These are phyloP conservation scores for Spencermartinsiella ligniputridi DNA, from an alignment of 1,139 yeast genomes.

Conservation along the genomic window DNA sequence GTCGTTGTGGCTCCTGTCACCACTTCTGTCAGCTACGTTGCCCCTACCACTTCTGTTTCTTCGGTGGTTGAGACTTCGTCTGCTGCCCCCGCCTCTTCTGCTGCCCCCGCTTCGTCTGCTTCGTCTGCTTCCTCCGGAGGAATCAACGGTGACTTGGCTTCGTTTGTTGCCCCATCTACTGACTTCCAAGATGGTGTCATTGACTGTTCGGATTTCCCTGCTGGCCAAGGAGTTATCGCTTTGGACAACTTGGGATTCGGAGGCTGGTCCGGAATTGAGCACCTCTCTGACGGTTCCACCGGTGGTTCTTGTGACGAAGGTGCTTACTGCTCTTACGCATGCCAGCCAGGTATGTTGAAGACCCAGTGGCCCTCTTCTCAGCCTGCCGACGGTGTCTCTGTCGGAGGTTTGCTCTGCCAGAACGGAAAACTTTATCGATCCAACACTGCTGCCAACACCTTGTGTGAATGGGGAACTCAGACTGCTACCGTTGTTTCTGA, in stretches of 20 bases:
- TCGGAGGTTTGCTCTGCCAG: slow-evolving; percentile 85
- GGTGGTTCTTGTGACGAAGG: slow-evolving; percentile 73
- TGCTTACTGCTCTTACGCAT: slow-evolving; percentile 91
- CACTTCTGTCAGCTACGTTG: slow-evolving; percentile 14
- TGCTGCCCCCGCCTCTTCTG: slow-evolving; percentile 22
- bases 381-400: slow-evolving; percentile 81
- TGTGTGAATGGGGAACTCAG: slow-evolving; percentile 81
- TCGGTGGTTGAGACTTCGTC: slow-evolving; percentile 31
- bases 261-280: slow-evolving; percentile 88
- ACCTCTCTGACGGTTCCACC: slow-evolving; percentile 50
- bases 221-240: slow-evolving; percentile 85
- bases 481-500: slow-evolving; percentile 67
- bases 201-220: slow-evolving; percentile 75
- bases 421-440: slow-evolving; percentile 74
- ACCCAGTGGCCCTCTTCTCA: slow-evolving; percentile 91
- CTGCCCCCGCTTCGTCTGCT: slow-evolving; percentile 34
- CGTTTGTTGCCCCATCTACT: slow-evolving; percentile 49
- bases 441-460: slow-evolving; percentile 54
- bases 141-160: slow-evolving; percentile 52
- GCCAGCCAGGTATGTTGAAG: slow-evolving; percentile 95
- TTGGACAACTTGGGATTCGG: slow-evolving; percentile 77
- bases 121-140: slow-evolving; percentile 35
- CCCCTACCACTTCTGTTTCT: slow-evolving; percentile 19
- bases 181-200: slow-evolving; percentile 77
- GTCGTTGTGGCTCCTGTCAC: slow-evolving; percentile 19